Percentiles rank a stretch among this genome's conserved stretches.
Evolutionary conservation across 768 basidiomycete species (phyloP).

Genomic region (Wakefieldia striispora): DNA sequence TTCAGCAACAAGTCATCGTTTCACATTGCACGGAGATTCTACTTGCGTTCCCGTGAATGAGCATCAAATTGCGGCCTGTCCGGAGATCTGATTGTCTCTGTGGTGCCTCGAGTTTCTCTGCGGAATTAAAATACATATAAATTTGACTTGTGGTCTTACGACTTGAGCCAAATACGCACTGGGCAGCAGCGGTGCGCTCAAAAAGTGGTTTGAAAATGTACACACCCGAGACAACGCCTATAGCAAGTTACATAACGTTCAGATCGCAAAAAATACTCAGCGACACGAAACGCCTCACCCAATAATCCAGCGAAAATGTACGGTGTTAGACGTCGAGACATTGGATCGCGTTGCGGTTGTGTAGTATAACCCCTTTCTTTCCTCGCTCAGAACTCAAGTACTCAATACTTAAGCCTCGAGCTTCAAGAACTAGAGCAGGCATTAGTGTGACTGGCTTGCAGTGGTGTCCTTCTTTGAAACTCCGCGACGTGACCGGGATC

Average conservation of each 20-base stretch:
- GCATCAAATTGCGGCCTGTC: constrained; percentile 2
- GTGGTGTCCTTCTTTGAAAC: constrained; percentile 20
- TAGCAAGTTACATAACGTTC: neutral
- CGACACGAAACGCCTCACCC: constrained; percentile 37
- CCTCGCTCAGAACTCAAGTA: no score
- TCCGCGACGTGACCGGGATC: constrained; percentile 19
- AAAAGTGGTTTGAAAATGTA: constrained; percentile 63
- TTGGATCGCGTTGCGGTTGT: neutral
- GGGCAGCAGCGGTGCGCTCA: constrained; percentile 11
- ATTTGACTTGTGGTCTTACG: neutral
- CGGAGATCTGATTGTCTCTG: constrained; percentile 1
- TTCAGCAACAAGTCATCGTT: no score
- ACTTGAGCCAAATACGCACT: constrained; percentile 10
- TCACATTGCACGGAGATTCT: neutral
- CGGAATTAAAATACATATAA: neutral
- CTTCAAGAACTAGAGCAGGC: no score
- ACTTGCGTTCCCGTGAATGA: constrained; percentile 9
- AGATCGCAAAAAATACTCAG: neutral
- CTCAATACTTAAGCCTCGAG: no score
- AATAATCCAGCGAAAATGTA: constrained; percentile 54
- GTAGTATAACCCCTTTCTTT: neutral
- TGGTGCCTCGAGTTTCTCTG: constrained; percentile 12
- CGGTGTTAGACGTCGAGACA: constrained; percentile 45
- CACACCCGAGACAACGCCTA: constrained; percentile 62
- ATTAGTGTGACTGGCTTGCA: no score